These are phyloP conservation scores for Gossypium rotundifolium DNA, from an alignment of 345 rosid genomes.

Conservation along the genomic window DNA sequence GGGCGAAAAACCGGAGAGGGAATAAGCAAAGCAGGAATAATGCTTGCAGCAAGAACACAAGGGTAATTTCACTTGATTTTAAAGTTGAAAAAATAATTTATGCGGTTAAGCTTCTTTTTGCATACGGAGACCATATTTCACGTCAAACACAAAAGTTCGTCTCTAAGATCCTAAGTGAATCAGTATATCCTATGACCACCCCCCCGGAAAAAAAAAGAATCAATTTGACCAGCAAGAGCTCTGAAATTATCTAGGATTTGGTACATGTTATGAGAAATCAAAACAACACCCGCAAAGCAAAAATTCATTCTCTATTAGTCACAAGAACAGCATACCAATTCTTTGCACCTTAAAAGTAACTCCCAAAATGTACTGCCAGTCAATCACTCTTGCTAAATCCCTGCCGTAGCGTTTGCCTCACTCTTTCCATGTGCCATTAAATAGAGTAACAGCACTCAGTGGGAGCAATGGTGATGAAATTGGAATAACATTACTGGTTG, in stretches of 20 bases:
- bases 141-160: not conserved
- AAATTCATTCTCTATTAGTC: not conserved
- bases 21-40: not conserved
- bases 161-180: not conserved
- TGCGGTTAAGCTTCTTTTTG: not conserved
- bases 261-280: not conserved
- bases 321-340: not conserved
- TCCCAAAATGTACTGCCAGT: constrained; percentile 1
- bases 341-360: constrained; percentile 28
- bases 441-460: not conserved
- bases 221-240: not conserved
- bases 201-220: no score
- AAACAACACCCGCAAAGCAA: not conserved
- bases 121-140: not conserved
- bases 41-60: not conserved
- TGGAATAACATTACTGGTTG: not conserved
- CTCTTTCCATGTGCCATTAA: constrained; percentile 47
- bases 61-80: not conserved
- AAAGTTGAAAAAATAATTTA: not conserved
- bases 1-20: not conserved
- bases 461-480: no score
- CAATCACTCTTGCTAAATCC: constrained; percentile 32
- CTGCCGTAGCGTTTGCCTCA: constrained; percentile 57
- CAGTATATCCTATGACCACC: not conserved
- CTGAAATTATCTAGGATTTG: not conserved